Evolutionary conservation across 495 filamentous ascomycete species (phyloP), one percentile per base, ranked within the genome.

Genomic region (Hyaloscypha finlandica): DNA sequence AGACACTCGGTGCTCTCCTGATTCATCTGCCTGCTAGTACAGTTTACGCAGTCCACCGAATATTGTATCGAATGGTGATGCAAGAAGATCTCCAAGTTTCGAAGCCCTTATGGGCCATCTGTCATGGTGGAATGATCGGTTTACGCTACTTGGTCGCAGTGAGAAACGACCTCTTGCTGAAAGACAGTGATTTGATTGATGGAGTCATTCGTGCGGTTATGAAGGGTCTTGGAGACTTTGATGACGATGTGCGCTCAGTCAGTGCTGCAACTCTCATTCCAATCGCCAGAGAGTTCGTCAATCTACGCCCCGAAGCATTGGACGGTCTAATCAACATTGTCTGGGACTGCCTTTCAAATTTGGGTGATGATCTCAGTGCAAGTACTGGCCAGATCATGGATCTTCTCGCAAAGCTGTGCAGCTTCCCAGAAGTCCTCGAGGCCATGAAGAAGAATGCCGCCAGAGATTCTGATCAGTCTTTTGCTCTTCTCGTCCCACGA

Each of bases 301-400:
- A 83, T 61, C 86, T 96, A 72, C 90, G 93, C 9, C 88, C 92
- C 59, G 81, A 79, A 48, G 89, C 91, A 35, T 85, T 99, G 39
- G 84, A 90, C 58, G 81, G 84, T 33, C 84, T 99, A 53, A 97
- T 98, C 78, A 88, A 90, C 75, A 95, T 97, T 69, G 93, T 99
- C 31, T 99, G 95, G 95, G 92, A 93, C 68, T 98, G 95, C 78
- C 84, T 99, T 25, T 96, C 95, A 8, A 94, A 96, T 73, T 79
- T 99, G 8, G 92, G 94, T 67, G 95, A 99, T 75, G 95, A 99
- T 77, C 83, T 99, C 16, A 97, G 93, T 77, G 96, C 95, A 6
- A 97, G 94, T 77, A 99, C 95, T 29, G 95, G 95, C 33, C 94
- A 90, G 60, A 94, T 99, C 52, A 99, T 99, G 95, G 95, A 99